Percentiles rank a stretch among this genome's conserved stretches.
Evolutionary conservation across 148 eudicot genomes (phyloP).

Genomic region (Mesembryanthemum crystallinum): DNA sequence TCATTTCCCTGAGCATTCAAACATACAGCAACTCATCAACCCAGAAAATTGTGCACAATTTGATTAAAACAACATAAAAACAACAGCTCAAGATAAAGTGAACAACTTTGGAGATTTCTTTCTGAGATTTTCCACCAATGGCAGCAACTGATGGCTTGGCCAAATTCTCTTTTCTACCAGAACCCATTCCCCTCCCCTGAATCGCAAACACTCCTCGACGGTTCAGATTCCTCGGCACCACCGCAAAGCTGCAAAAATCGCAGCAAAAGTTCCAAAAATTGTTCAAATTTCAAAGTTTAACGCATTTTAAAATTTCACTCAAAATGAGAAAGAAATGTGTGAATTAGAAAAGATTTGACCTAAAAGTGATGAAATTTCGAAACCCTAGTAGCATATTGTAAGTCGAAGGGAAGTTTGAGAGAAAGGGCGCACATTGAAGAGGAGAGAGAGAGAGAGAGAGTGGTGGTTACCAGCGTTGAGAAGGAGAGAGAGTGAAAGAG

Average conservation of each 20-base stretch:
- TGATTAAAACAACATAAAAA: not conserved
- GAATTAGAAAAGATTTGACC: not conserved
- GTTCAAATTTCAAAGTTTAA: not conserved
- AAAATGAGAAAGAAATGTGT: not conserved
- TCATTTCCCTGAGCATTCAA: conserved; percentile 30
- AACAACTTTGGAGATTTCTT: conserved; percentile 25
- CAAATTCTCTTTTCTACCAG: conserved; percentile 24
- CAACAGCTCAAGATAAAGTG: not conserved
- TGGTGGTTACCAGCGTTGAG: no score
- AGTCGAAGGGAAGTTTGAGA: not conserved
- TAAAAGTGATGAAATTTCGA: conserved; percentile 26
- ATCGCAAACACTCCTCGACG: conserved; percentile 19
- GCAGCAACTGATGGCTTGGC: conserved; percentile 17
- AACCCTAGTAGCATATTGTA: conserved; percentile 43
- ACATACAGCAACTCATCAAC: conserved; percentile 11
- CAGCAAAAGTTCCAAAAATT: not conserved
- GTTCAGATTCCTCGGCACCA: conserved; percentile 31
- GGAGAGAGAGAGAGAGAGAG: conserved; percentile 6
- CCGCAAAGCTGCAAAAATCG: conserved; percentile 42
- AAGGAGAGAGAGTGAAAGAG: not conserved
- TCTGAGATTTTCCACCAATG: conserved; percentile 20
- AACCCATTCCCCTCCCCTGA: conserved; percentile 34
- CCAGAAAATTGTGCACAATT: not conserved
- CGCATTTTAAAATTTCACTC: not conserved
- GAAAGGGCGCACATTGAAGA: conserved; percentile 13